These are phyloP conservation scores for Mariannaea elegans DNA, from an alignment of 2,329 filamentous ascomycete species.

Conservation along the genomic window DNA sequence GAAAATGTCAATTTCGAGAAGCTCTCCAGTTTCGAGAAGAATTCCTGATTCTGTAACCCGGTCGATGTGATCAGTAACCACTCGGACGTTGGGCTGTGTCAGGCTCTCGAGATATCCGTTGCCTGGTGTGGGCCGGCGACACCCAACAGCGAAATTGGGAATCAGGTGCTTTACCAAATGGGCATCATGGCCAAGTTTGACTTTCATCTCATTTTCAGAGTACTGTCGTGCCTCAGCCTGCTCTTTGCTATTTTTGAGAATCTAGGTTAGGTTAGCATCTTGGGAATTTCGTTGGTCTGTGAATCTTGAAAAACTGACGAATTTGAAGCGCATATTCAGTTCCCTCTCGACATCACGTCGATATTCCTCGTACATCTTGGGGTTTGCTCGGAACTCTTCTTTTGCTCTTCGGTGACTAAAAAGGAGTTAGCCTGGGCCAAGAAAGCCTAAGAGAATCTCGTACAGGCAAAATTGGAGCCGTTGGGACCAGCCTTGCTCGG, in stretches of 20 bases:
- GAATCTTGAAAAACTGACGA: neutral
- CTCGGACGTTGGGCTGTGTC: constrained; percentile 2
- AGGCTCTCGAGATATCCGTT: constrained; percentile 17
- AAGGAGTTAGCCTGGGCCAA: neutral
- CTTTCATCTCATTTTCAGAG: constrained; percentile 4
- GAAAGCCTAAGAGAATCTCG: too few relatives aligned
- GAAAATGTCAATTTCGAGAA: constrained; percentile 8
- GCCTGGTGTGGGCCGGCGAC: constrained; percentile 15
- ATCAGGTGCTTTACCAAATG: constrained; percentile 1
- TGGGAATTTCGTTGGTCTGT: too few relatives aligned
- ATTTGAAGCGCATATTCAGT: constrained; percentile 8
- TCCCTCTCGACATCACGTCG: constrained; percentile 10
- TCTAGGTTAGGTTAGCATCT: neutral
- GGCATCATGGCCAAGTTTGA: neutral
- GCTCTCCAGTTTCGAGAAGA: neutral
- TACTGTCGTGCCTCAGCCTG: constrained; percentile 6
- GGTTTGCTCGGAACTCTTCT: constrained; percentile 5
- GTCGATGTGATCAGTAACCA: constrained; percentile 1
- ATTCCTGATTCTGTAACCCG: neutral
- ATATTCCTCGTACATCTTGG: constrained; percentile 1
- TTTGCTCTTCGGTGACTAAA: constrained; percentile 13
- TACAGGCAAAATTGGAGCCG: constrained; percentile 6
- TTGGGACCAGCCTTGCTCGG: constrained; percentile 10
- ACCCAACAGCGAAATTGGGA: constrained; percentile 15
- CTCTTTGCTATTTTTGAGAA: constrained; percentile 7